A percentile compares a stretch with the other conserved stretches of the same genome.
Conservation (phyloP, 1,284 basidiomycete genomes). For the Leccinum subfulvum region DNA sequence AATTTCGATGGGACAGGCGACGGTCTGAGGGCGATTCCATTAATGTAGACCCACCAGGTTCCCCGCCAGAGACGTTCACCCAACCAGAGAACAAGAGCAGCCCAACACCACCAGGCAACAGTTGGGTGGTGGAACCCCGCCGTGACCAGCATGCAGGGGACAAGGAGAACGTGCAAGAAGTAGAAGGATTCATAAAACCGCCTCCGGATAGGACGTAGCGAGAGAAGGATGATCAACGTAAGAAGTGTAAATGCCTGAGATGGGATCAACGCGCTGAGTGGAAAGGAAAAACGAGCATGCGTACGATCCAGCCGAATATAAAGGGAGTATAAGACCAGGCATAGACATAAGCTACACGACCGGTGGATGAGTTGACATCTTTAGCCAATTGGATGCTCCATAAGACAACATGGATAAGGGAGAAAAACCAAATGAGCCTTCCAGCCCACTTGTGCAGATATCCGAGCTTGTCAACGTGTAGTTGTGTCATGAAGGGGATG, state of each 20-base stretch:
- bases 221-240: constrained; percentile 65
- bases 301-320: constrained; percentile 74
- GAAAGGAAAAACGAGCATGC: constrained; percentile 28
- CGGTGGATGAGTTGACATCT: constrained; percentile 50
- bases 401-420: constrained; percentile 64
- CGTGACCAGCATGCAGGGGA: constrained; percentile 60
- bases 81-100: constrained; percentile 63
- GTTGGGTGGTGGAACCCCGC: constrained; percentile 71
- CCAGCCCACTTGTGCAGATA: constrained; percentile 75
- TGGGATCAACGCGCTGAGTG: constrained; percentile 16
- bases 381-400: constrained; percentile 71
- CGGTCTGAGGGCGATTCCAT: constrained; percentile 35
- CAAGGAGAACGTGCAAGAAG: constrained; percentile 64
- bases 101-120: constrained; percentile 69
- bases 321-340: constrained; percentile 68
- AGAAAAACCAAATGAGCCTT: constrained; percentile 71
- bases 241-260: constrained; percentile 67
- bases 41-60: constrained; percentile 62
- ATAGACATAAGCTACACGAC: constrained; percentile 56
- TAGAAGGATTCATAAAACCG: constrained; percentile 79
- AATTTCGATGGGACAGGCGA: not conserved
- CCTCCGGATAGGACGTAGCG: constrained; percentile 63
- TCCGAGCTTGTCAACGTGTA: constrained; percentile 77
- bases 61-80: constrained; percentile 64
- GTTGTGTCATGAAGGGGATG: constrained; percentile 63